These are phyloP conservation scores for Hypoxylon sp. DNA, from an alignment of 2,329 filamentous ascomycete genomes.

Conservation along the genomic window DNA sequence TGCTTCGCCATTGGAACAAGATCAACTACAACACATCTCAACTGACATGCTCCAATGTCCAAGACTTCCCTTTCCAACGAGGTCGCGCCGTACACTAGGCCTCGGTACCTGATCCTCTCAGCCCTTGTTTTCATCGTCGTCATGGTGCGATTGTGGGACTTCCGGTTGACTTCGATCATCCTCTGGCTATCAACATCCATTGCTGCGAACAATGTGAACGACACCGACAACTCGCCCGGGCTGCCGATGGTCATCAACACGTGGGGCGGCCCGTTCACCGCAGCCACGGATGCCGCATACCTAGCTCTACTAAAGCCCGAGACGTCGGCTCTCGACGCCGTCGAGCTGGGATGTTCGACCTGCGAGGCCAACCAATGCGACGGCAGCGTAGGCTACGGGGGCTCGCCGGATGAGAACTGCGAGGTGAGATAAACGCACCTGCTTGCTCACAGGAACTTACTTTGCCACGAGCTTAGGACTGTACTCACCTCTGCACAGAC, in stretches of 20 bases:
- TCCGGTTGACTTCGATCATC: constrained; percentile 24
- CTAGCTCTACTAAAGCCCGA: constrained; percentile 45
- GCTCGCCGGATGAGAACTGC: constrained; percentile 63
- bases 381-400: constrained; percentile 62
- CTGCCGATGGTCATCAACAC: constrained; percentile 63
- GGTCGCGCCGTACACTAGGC: constrained; percentile 1
- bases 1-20: constrained; percentile 26
- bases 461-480: not conserved
- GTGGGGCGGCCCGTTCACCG: constrained; percentile 61
- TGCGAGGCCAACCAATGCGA: constrained; percentile 63
- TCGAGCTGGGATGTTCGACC: constrained; percentile 58
- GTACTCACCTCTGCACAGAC: constrained; percentile 46
- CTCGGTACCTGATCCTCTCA: constrained; percentile 17
- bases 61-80: constrained; percentile 1
- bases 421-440: constrained; percentile 49
- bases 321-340: constrained; percentile 57
- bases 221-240: constrained; percentile 45
- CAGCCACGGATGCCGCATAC: constrained; percentile 61
- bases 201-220: constrained; percentile 1
- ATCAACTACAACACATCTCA: constrained; percentile 2
- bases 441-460: not conserved
- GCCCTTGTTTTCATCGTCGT: constrained; percentile 15
- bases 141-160: constrained; percentile 27
- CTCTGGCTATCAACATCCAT: constrained; percentile 20
- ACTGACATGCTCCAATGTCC: constrained; percentile 18